Evolutionary conservation across 768 basidiomycete genomes (phyloP), one percentile per base, ranked within the genome.

Genomic region (Mrakia frigida): DNA sequence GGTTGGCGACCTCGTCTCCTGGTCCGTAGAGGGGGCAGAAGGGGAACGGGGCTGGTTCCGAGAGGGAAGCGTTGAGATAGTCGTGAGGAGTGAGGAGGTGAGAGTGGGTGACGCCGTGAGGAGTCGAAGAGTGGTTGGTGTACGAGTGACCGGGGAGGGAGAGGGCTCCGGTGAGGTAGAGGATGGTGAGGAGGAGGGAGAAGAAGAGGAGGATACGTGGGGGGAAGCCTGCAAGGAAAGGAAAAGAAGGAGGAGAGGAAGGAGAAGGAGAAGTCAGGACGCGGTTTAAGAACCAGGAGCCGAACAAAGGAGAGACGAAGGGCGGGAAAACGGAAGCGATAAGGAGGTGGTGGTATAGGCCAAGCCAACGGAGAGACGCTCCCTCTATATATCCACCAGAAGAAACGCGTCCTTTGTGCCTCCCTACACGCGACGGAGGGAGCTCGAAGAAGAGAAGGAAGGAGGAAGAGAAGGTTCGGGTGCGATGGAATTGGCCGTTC

Each of bases 11-110:
- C 50, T 87, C 86, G 83, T 98, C 96, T 1, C 89, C 89, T 3
- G 90, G 90, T 2, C 93, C 92, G 81, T 91, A 92, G 1, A 89
- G 87, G 0, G 96, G 96, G 82, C 96, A 99, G 83, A 98, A 99
- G 1, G 86, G 85, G 83, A 99, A 99, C 0, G 96, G 95, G 74
- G 84, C 82, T 7, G 84, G 84, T 71, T 88, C 84, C 70, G 87
- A 83, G 18, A 79, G 67, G 7, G 83, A 84, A 61, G 86, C 84
- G 82, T 95, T 94, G 76, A 97, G 85, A 82, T 96, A 96, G 82
- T 95, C 93, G 81, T 91, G 90, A 0, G 94, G 83, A 25, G 83
- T 80, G 59, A 85, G 80, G n/a, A 71, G 73, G 46, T 73, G 72
- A 28, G 71, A 68, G 65, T 74, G 73, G 43, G 73, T 60, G 53